phyloP scores from a whole-genome alignment of 1,284 basidiomycete genomes.

The Lentinula novae-zelandiae region DNA sequence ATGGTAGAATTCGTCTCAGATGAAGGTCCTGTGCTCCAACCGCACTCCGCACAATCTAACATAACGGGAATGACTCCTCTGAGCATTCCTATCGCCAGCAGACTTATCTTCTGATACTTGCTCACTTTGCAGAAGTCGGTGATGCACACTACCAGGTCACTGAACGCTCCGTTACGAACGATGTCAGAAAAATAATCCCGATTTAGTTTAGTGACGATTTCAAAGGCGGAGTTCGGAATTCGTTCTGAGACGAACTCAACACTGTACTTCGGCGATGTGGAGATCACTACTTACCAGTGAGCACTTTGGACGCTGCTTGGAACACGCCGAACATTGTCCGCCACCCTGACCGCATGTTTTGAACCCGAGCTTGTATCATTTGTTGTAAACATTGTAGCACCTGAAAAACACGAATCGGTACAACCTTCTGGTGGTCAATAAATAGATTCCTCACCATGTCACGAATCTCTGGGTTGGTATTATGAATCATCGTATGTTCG shows the following conservation, averaged over 20 bases:
- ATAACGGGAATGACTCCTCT: slow-evolving; percentile 90
- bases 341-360: slow-evolving; percentile 98
- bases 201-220: slow-evolving; percentile 92
- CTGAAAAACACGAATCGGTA: slow-evolving; percentile 33
- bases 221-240: slow-evolving; percentile 92
- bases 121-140: slow-evolving; percentile 99
- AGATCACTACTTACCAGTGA: slow-evolving; percentile 59
- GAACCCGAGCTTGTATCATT: slow-evolving; percentile 95
- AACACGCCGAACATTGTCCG: slow-evolving; percentile 99
- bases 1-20: slow-evolving; percentile 35
- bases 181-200: slow-evolving; percentile 89
- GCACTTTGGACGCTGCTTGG: slow-evolving; percentile 92
- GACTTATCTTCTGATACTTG: slow-evolving; percentile 97
- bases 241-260: slow-evolving; percentile 58
- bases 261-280: background rate
- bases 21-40: slow-evolving; percentile 41
- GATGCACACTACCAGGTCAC: slow-evolving; percentile 94
- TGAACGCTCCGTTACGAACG: slow-evolving; percentile 90
- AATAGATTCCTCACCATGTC: slow-evolving; percentile 79
- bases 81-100: slow-evolving; percentile 96
- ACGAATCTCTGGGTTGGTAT: slow-evolving; percentile 90
- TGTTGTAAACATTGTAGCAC: slow-evolving; percentile 97
- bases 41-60: slow-evolving; percentile 82
- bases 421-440: background rate
- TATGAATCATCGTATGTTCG: slow-evolving; percentile 97